Conservation (phyloP, 2,329 filamentous ascomycete genomes). For the Talaromyces marneffei region DNA sequence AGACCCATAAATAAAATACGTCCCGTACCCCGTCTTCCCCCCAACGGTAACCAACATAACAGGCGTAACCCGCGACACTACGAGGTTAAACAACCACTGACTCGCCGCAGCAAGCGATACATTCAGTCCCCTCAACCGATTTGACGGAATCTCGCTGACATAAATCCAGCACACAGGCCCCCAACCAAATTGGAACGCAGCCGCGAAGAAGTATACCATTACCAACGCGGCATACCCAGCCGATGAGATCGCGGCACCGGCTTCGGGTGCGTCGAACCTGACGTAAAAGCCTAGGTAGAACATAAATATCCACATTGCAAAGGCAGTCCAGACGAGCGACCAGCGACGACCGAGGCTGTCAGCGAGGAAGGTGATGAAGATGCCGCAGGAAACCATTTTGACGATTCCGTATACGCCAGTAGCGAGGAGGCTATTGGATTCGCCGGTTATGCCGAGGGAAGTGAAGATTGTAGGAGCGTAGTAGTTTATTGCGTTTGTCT, state of each 20-base stretch:
- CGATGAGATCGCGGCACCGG: constrained; percentile 48
- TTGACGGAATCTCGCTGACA: constrained; percentile 62
- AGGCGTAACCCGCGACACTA: constrained; percentile 59
- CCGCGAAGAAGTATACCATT: constrained; percentile 43
- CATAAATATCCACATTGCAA: constrained; percentile 53
- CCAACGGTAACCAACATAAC: constrained; percentile 47
- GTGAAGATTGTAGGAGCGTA: constrained; percentile 58
- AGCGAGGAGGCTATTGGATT: constrained; percentile 47
- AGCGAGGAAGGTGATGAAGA: constrained; percentile 50
- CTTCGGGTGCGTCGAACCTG: constrained; percentile 35
- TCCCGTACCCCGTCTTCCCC: constrained; percentile 12
- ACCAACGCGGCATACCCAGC: constrained; percentile 64
- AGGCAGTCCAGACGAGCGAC: constrained; percentile 41
- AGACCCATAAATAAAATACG: constrained; percentile 13
- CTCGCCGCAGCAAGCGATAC: constrained; percentile 61
- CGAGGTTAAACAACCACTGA: constrained; percentile 68
- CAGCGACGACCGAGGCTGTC: constrained; percentile 44
- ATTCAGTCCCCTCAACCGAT: constrained; percentile 58
- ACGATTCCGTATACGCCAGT: constrained; percentile 55
- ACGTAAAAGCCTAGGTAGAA: constrained; percentile 1
- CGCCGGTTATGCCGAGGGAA: constrained; percentile 44
- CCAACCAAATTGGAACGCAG: constrained; percentile 44
- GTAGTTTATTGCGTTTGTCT: constrained; percentile 55
- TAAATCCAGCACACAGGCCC: constrained; percentile 66
- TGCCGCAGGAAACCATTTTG: constrained; percentile 63